Evolutionary conservation across 2,329 filamentous ascomycete genomes (phyloP).

Genomic region (Colletotrichum melonis): DNA sequence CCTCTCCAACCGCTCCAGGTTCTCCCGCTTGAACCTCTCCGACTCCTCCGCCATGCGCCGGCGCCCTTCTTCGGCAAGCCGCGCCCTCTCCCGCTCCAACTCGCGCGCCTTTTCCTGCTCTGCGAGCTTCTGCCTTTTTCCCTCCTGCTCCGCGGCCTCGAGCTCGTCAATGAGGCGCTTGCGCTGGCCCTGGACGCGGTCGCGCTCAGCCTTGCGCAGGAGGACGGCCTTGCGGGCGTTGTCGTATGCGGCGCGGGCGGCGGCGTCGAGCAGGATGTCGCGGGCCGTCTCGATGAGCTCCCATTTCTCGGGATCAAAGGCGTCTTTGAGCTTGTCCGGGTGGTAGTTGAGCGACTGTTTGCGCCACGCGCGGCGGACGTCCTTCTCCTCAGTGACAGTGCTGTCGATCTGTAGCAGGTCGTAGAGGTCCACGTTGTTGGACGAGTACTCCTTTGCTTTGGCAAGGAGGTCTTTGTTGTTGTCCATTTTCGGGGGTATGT

Average conservation of each 20-base stretch:
- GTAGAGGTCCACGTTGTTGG: slow-evolving; percentile 79
- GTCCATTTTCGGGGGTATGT: slow-evolving; percentile 20
- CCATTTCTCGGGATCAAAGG: slow-evolving; percentile 84
- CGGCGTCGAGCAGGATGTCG: slow-evolving; percentile 80
- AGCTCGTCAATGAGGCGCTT: slow-evolving; percentile 87
- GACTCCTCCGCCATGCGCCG: slow-evolving; percentile 53
- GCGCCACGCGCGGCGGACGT: slow-evolving; percentile 86
- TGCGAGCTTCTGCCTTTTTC: slow-evolving; percentile 68
- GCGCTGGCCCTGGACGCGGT: slow-evolving; percentile 78
- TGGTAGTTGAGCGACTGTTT: slow-evolving; percentile 91
- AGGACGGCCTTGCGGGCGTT: slow-evolving; percentile 77
- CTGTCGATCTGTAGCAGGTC: slow-evolving; percentile 76
- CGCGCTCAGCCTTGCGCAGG: slow-evolving; percentile 76
- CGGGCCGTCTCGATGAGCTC: slow-evolving; percentile 88
- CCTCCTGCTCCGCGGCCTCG: slow-evolving; percentile 78
- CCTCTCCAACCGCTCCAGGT: slow-evolving; percentile 35
- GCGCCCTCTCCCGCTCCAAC: slow-evolving; percentile 51
- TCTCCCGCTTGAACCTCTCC: slow-evolving; percentile 52
- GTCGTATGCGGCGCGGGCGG: slow-evolving; percentile 82
- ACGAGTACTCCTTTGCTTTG: slow-evolving; percentile 69
- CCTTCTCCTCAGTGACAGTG: slow-evolving; percentile 70
- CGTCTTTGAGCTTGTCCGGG: slow-evolving; percentile 86
- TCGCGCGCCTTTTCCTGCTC: slow-evolving; percentile 50
- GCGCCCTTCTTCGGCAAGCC: slow-evolving; percentile 47
- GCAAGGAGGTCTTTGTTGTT: slow-evolving; percentile 61